Conservation (phyloP, 2,329 filamentous ascomycete species). For the Penicillium sp. region DNA sequence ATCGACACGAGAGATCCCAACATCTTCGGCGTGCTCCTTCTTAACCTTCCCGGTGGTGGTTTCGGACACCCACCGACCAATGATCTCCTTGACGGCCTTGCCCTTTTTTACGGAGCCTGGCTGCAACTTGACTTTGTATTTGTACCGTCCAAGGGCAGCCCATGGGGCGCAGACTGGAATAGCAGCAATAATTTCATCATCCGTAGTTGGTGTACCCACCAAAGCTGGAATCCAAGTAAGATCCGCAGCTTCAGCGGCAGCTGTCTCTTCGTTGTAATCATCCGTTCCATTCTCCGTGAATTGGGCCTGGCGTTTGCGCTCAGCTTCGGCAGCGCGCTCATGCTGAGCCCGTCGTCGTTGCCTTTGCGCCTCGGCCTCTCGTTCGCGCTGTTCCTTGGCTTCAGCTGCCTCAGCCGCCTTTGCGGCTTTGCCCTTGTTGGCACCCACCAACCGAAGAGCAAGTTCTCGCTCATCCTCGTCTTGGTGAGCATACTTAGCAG, state of each 20-base stretch:
- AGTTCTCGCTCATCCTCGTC: slow-evolving; percentile 88
- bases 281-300: slow-evolving; percentile 68
- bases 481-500: slow-evolving; percentile 87
- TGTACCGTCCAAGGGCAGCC: slow-evolving; percentile 66
- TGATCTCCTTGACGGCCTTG: slow-evolving; percentile 85
- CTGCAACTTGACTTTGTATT: slow-evolving; percentile 95
- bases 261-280: slow-evolving; percentile 56
- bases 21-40: slow-evolving; percentile 60
- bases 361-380: slow-evolving; percentile 68
- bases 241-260: slow-evolving; percentile 50
- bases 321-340: slow-evolving; percentile 66
- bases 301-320: slow-evolving; percentile 67
- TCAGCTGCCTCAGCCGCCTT: slow-evolving; percentile 61
- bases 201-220: slow-evolving; percentile 72
- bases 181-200: slow-evolving; percentile 70
- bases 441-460: slow-evolving; percentile 84
- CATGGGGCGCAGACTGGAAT: slow-evolving; percentile 64
- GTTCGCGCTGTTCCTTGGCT: slow-evolving; percentile 68
- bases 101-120: slow-evolving; percentile 89
- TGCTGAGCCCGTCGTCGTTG: slow-evolving; percentile 79
- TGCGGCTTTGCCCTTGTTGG: slow-evolving; percentile 55
- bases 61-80: slow-evolving; percentile 75
- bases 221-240: slow-evolving; percentile 63
- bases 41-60: slow-evolving; percentile 50
- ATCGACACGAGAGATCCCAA: slow-evolving; percentile 50